phyloP scores from a whole-genome alignment of 768 basidiomycete species.

The Agaricus subrufescens region DNA sequence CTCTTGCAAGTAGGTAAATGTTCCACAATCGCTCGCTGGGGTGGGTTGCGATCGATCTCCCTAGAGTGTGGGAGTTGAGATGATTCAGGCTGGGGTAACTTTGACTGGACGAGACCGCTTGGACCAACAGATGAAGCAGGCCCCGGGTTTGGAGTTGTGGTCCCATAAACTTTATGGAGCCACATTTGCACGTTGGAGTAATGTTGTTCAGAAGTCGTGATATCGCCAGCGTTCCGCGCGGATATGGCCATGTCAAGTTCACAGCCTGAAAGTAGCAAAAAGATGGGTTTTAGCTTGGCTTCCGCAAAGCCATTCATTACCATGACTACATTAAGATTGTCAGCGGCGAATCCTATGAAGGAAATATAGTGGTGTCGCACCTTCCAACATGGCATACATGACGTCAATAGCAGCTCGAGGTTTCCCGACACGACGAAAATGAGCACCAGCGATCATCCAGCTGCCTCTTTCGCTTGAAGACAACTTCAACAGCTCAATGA shows the following conservation, averaged over 20 bases:
- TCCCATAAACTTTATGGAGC: conserved; percentile 46
- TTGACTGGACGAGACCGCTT: neutral
- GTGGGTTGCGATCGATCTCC: neutral
- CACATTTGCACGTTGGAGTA: conserved; percentile 35
- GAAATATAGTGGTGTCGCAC: conserved; percentile 22
- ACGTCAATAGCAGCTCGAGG: conserved; percentile 39
- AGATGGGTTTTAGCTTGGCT: conserved; percentile 41
- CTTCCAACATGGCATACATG: conserved; percentile 41
- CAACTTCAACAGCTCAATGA: conserved; percentile 41
- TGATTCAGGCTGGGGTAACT: neutral
- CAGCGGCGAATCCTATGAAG: neutral
- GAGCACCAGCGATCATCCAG: conserved; percentile 53
- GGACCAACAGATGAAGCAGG: neutral
- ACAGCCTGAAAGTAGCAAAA: conserved; percentile 50
- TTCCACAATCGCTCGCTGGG: neutral
- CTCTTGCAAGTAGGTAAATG: neutral
- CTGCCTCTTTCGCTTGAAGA: conserved; percentile 43
- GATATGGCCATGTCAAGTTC: conserved; percentile 42
- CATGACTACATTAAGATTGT: conserved; percentile 30
- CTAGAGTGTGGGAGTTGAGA: neutral
- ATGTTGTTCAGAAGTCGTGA: conserved; percentile 27
- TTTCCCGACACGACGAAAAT: conserved; percentile 48
- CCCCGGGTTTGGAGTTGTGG: neutral
- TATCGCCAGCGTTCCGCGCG: conserved; percentile 20
- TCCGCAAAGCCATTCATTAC: conserved; percentile 28